Conservation (phyloP, 306 rosid species). For the Prunus mume region DNA sequence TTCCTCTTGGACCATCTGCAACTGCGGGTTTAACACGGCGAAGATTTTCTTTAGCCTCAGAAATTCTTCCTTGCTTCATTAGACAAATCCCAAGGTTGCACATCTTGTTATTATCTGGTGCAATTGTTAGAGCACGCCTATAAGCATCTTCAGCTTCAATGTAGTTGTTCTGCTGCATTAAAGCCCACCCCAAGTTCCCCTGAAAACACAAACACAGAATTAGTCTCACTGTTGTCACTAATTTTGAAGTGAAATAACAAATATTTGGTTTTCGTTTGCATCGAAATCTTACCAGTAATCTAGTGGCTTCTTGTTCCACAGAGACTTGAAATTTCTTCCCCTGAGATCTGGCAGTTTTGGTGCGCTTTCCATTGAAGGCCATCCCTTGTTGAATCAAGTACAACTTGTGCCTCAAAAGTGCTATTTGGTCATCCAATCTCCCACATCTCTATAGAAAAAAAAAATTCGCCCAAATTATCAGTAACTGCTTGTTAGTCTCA, state of each 20-base stretch:
- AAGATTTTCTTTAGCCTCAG: slow-evolving; percentile 83
- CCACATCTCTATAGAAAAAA: slow-evolving; percentile 71
- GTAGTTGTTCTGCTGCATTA: slow-evolving; percentile 94
- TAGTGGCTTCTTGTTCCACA: slow-evolving; percentile 97
- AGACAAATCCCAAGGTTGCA: slow-evolving; percentile 93
- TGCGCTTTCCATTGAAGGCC: slow-evolving; percentile 96
- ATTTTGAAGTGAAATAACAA: not conserved
- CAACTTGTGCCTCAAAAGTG: slow-evolving; percentile 73
- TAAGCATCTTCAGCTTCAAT: slow-evolving; percentile 96
- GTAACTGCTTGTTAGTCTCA: not conserved
- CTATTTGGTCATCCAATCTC: slow-evolving; percentile 87
- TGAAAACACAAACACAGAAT: slow-evolving; percentile 13
- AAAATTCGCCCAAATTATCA: not conserved
- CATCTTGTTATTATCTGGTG: slow-evolving; percentile 94
- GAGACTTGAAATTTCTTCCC: slow-evolving; percentile 99
- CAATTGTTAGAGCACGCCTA: slow-evolving; percentile 70
- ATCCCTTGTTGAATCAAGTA: slow-evolving; percentile 87
- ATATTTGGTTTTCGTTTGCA: not conserved
- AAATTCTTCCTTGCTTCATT: slow-evolving; percentile 96
- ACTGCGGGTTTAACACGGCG: slow-evolving; percentile 78
- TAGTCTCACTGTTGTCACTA: not conserved
- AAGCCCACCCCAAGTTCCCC: slow-evolving; percentile 98
- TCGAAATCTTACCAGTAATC: slow-evolving; percentile 63
- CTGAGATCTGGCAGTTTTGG: slow-evolving; percentile 95
- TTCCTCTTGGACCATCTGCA: slow-evolving; percentile 95